A percentile compares a stretch with the other conserved stretches of the same genome.
Evolutionary conservation across 176 grass and related monocot species (phyloP).

Genomic region (Zizania latifolia): DNA sequence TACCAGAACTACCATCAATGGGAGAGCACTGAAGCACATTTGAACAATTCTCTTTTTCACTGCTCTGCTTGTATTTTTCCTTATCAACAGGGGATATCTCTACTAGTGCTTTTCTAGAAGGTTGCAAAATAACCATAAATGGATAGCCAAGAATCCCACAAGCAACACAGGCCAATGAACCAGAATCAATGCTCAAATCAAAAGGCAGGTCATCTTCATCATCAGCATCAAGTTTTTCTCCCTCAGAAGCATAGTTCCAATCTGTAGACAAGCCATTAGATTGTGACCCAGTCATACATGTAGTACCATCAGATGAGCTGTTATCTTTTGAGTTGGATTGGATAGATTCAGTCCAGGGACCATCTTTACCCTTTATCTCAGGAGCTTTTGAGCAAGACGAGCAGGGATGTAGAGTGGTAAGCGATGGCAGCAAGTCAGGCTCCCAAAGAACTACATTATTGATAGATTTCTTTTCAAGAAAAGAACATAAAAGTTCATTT

Average conservation of each 20-base stretch:
- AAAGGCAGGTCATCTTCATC: slow-evolving; percentile 76
- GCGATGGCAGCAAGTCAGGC: slow-evolving; percentile 68
- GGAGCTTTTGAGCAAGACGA: slow-evolving; percentile 36
- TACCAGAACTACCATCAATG: slow-evolving; percentile 35
- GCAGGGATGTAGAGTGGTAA: slow-evolving; percentile 30
- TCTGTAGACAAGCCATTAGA: slow-evolving; percentile 12
- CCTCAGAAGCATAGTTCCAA: slow-evolving; percentile 22
- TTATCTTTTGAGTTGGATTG: slow-evolving; percentile 13
- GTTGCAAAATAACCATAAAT: slow-evolving; percentile 95
- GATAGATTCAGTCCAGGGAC: slow-evolving; percentile 6
- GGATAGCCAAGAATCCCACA: slow-evolving; percentile 98
- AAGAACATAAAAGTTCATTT: slow-evolving; percentile 56
- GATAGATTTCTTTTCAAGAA: slow-evolving; percentile 59
- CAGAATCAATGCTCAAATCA: slow-evolving; percentile 92
- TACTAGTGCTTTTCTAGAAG: slow-evolving; percentile 63
- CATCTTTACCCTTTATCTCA: slow-evolving; percentile 26
- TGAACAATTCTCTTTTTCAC: slow-evolving; percentile 28
- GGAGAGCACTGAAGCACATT: slow-evolving; percentile 13
- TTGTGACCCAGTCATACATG: neutral
- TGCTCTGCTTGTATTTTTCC: slow-evolving; percentile 27
- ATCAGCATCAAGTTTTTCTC: slow-evolving; percentile 25
- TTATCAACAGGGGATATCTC: slow-evolving; percentile 43
- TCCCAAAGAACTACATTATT: slow-evolving; percentile 75
- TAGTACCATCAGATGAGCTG: slow-evolving; percentile 10
- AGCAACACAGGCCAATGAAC: slow-evolving; percentile 91